phyloP scores from a whole-genome alignment of 768 basidiomycete genomes.

The Chalciporus pseudorubinellus region DNA sequence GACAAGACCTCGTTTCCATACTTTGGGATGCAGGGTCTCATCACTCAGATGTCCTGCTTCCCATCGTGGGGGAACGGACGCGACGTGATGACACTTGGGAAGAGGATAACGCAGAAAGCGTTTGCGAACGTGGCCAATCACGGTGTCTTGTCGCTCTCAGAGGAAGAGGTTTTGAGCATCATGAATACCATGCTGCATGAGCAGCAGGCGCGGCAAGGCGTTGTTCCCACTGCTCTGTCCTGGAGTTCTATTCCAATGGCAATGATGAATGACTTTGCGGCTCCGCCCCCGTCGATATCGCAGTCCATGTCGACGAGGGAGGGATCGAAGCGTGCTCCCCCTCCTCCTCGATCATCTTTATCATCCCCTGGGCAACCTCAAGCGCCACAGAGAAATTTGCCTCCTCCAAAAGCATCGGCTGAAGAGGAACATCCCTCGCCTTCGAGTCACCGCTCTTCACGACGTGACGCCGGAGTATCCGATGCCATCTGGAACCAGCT shows the following conservation, averaged over 20 bases:
- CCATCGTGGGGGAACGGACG: slow-evolving; percentile 70
- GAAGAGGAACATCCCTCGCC: slow-evolving; percentile 5
- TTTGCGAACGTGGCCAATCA: slow-evolving; percentile 27
- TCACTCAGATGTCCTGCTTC: slow-evolving; percentile 43
- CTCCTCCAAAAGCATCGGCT: background rate
- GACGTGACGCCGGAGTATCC: slow-evolving; percentile 51
- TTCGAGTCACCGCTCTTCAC: background rate
- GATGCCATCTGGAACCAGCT: slow-evolving; percentile 55
- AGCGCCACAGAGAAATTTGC: background rate
- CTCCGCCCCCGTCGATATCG: slow-evolving; percentile 21
- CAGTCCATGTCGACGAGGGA: slow-evolving; percentile 16
- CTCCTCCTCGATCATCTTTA: slow-evolving; percentile 17
- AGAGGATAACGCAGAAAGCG: slow-evolving; percentile 44
- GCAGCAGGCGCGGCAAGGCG: slow-evolving; percentile 18
- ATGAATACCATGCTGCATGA: slow-evolving; percentile 22
- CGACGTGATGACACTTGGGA: slow-evolving; percentile 55
- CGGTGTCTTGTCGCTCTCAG: slow-evolving; percentile 24
- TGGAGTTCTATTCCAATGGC: slow-evolving; percentile 15
- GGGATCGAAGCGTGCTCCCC: slow-evolving; percentile 20
- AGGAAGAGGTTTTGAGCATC: slow-evolving; percentile 29
- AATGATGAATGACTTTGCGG: slow-evolving; percentile 17
- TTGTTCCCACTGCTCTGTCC: background rate
- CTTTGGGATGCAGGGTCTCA: slow-evolving; percentile 34
- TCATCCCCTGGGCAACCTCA: no score
- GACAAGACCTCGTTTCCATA: slow-evolving; percentile 4